Evolutionary conservation across 495 filamentous ascomycete genomes (phyloP).

Genomic region (Tirmania nivea): DNA sequence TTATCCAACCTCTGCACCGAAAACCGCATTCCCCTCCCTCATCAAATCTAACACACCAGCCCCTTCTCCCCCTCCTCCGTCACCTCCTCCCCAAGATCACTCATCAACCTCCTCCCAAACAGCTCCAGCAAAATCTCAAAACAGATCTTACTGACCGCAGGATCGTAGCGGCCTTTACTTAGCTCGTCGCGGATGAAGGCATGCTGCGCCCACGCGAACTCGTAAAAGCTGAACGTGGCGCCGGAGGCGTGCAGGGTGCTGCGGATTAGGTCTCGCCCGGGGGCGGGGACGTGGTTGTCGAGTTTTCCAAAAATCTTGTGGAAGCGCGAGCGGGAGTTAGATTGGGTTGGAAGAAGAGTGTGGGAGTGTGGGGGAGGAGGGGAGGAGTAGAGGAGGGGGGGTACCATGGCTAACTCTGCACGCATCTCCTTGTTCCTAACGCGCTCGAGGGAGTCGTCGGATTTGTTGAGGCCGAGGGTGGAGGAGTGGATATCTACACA

Average conservation of each 20-base stretch:
- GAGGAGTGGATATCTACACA: slow-evolving; percentile 48
- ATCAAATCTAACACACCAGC: slow-evolving; percentile 16
- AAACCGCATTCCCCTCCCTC: too few species aligned
- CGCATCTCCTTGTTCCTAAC: too few species aligned
- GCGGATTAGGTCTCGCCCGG: slow-evolving; percentile 68
- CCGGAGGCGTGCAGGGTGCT: slow-evolving; percentile 58
- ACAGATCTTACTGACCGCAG: slow-evolving; percentile 66
- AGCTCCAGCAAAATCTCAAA: slow-evolving; percentile 79
- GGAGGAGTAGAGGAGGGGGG: slow-evolving; percentile 14
- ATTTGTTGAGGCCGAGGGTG: slow-evolving; percentile 46
- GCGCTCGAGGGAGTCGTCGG: slow-evolving; percentile 41
- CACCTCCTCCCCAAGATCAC: slow-evolving; percentile 40
- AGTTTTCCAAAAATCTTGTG: slow-evolving; percentile 54
- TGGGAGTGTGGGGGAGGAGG: slow-evolving; percentile 24
- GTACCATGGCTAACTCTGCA: too few species aligned
- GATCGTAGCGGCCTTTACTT: slow-evolving; percentile 82
- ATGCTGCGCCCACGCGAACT: slow-evolving; percentile 79
- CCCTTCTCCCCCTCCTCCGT: neutral
- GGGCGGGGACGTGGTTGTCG: slow-evolving; percentile 75
- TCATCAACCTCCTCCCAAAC: slow-evolving; percentile 56
- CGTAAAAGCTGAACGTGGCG: slow-evolving; percentile 61
- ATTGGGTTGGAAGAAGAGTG: too few species aligned
- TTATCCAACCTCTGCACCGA: too few species aligned
- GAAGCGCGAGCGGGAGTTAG: slow-evolving; percentile 16
- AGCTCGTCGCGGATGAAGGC: slow-evolving; percentile 84